phyloP scores from a whole-genome alignment of 2,329 filamentous ascomycete genomes.

The Mycosphaerella arachidis region DNA sequence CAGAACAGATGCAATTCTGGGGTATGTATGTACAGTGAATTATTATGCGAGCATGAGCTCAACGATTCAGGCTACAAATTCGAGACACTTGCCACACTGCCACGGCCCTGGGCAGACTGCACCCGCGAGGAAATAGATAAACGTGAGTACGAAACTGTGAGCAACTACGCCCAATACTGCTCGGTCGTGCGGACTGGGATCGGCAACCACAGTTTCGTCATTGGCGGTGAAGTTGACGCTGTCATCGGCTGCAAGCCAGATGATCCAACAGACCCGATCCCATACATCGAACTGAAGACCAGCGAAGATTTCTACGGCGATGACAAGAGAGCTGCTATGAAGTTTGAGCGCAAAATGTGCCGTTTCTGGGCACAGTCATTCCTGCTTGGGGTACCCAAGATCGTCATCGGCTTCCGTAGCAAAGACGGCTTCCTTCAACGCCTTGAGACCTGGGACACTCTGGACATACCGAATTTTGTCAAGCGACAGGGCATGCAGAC shows the following conservation, averaged over 20 bases:
- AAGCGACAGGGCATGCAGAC: slow-evolving; percentile 59
- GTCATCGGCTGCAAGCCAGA: slow-evolving; percentile 79
- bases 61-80: slow-evolving; percentile 79
- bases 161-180: slow-evolving; percentile 92
- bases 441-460: slow-evolving; percentile 75
- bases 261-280: slow-evolving; percentile 61
- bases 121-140: slow-evolving; percentile 72
- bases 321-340: slow-evolving; percentile 62
- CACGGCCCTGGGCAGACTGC: slow-evolving; percentile 67
- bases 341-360: slow-evolving; percentile 77
- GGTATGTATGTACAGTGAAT: slow-evolving; percentile 47
- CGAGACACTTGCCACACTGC: slow-evolving; percentile 75
- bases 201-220: slow-evolving; percentile 66
- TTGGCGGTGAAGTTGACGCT: slow-evolving; percentile 92
- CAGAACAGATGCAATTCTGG: slow-evolving; percentile 89
- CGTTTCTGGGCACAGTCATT: slow-evolving; percentile 98
- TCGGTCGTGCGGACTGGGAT: slow-evolving; percentile 87
- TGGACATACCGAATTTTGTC: slow-evolving; percentile 70
- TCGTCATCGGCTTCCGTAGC: slow-evolving; percentile 83
- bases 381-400: slow-evolving; percentile 83
- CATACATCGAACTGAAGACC: slow-evolving; percentile 96
- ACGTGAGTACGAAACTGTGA: slow-evolving; percentile 67
- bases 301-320: slow-evolving; percentile 42
- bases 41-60: neutral
- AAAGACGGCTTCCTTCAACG: slow-evolving; percentile 65